Base-by-base conservation (phyloP, 2,329 filamentous ascomycete genomes). In the Neopestalotiopsis sp. region DNA sequence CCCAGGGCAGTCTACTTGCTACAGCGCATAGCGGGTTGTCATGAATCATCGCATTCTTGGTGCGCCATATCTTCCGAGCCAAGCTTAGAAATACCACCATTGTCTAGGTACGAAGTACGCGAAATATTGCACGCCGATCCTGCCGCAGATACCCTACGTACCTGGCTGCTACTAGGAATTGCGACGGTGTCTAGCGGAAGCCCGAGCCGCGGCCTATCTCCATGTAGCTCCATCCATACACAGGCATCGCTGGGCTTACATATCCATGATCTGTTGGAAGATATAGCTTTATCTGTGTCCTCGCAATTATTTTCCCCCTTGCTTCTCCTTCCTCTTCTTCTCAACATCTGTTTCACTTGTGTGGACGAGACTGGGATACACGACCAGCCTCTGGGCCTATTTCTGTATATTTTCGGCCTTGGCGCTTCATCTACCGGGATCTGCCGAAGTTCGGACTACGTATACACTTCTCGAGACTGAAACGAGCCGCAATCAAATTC, bases 21-120 rank as follows among this genome's bases (percentile, higher is more conserved):
- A 53, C 45, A 53, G 45, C n/a, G 24, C 49, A 56, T 42, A 57
- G 49, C 28, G 17, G 61, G n/a, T 30, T 30, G 58, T 66, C 63
- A 69, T 69, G 67, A 69, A 40, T 69, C 67, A 69, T 69, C 67
- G 63, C n/a, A 17, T 20, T 10, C 49, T 34, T 45, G 63, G 28
- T 57, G 32, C 63, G 28, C 24, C 17, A 58, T 56, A 32, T 12
- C 20, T 12, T 56, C 63, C 63, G 45, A n/a, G 56, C 63, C 49
- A 45, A 57, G 49, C 63, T 66, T 66, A 66, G 63, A 66, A 57
- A 66, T 66, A n/a, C 49, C 24, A 34, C 38, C 32, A 38, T 38
- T 17, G 17, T 28, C 14, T 12, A 24, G 20, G 34, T 34, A 30
- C 40, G 62, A 20, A 65, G 61, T 17, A 30, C 61, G 45, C 45